Evolutionary conservation across 306 rosid species (phyloP).

Genomic region (Glycine tomentella): DNA sequence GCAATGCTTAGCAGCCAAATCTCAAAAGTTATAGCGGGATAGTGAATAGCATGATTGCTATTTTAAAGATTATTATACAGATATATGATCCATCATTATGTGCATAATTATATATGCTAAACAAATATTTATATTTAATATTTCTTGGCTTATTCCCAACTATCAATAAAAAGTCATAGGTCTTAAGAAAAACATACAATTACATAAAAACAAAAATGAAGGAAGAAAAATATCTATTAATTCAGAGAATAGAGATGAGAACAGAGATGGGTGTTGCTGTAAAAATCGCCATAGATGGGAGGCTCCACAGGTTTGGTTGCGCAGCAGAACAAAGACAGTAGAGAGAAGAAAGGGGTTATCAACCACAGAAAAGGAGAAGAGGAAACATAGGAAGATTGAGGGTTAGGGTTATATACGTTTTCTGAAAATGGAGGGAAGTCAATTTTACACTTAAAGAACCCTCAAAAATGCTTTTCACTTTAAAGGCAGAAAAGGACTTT

Average conservation of each 20-base stretch:
- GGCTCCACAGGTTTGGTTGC: background rate
- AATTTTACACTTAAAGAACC: background rate
- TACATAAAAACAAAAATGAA: background rate
- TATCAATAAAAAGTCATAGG: background rate
- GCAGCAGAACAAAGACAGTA: background rate
- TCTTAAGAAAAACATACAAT: background rate
- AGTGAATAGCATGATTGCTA: background rate
- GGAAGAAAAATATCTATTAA: background rate
- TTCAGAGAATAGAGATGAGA: background rate
- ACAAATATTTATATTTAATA: background rate
- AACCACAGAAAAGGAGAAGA: background rate
- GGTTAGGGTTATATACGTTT: background rate
- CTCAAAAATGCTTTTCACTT: background rate
- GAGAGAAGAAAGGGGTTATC: background rate
- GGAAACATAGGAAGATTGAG: background rate
- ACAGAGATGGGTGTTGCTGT: background rate
- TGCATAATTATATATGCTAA: background rate
- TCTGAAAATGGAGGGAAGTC: background rate
- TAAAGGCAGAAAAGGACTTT: background rate
- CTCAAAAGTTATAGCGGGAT: background rate
- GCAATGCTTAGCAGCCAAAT: background rate
- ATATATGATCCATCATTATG: background rate
- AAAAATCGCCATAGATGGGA: background rate
- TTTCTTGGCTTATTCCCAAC: background rate
- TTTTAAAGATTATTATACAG: background rate